Evolutionary conservation across 495 filamentous ascomycete genomes (phyloP), one percentile per base, ranked within the genome.

Genomic region (Trichocladium antarcticum): DNA sequence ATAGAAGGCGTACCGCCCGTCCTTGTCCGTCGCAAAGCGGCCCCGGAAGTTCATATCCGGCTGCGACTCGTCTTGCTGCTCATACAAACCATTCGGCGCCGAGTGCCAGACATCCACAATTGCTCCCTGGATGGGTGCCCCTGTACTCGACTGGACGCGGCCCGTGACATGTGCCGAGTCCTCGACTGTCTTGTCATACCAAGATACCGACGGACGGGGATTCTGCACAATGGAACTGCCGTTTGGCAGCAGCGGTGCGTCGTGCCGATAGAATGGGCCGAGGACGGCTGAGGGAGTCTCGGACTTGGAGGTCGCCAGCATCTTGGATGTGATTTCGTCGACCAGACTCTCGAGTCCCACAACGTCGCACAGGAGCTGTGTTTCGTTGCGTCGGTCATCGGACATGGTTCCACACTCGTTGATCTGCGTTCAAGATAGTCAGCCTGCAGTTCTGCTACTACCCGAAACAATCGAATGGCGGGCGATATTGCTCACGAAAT

Each of bases 41-140:
- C 84, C 84, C 3, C 84, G 74, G 28, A 88, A 70, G 56, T 88
- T 89, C 65, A 79, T 81, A 50, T 88, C 84, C 6, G 75, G 73
- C 70, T 86, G 82, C n/a, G 40, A 40, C 19, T 77, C 62, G 51
- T 89, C 84, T 66, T 87, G 83, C 69, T 86, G 82, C 69, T 88
- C 83, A 58, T 89, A 89, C 47, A 87, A 62, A 1, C 85, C 85
- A 55, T 88, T 87, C 14, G 83, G 83, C 5, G 78, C 81, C 8
- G 81, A 76, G 52, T 87, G 80, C 84, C 84, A 89, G 22, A 87
- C 72, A 58, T 89, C 84, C n/a, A 89, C 67, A 39, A 73, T 62
- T 0, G 84, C 81, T 42, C 71, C 72, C 14, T 73, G 67, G 20
- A 87, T 71, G 7, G 84, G 81, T 46, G 68, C 72, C 43, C 81